Evolutionary conservation across 1,139 yeast genomes (phyloP).

Genomic region (Sugiyamaella grinbergsii): DNA sequence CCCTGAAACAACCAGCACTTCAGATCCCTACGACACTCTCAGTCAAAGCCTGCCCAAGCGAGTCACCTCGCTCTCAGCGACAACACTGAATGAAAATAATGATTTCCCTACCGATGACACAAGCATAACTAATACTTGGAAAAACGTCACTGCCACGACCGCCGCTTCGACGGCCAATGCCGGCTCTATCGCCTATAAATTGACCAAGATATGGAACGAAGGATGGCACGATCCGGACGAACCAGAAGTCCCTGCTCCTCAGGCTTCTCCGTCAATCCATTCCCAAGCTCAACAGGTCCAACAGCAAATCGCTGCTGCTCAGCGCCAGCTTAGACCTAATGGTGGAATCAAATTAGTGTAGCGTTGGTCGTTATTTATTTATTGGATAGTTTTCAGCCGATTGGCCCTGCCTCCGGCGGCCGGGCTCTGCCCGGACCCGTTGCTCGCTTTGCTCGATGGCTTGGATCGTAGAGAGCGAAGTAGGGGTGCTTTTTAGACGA

Average conservation of each 20-base stretch:
- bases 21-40: slow-evolving; percentile 26
- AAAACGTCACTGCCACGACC: slow-evolving; percentile 25
- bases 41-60: slow-evolving; percentile 33
- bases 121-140: slow-evolving; percentile 4
- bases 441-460: not conserved
- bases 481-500: too few relatives aligned
- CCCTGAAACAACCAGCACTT: not conserved
- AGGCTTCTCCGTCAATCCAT: slow-evolving; percentile 24
- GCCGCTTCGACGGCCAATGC: slow-evolving; percentile 28
- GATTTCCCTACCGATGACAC: slow-evolving; percentile 8
- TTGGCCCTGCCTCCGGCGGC: slow-evolving; percentile 3
- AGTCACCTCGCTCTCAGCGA: slow-evolving; percentile 30
- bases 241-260: slow-evolving; percentile 19
- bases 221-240: slow-evolving; percentile 32
- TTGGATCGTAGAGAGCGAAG: not conserved
- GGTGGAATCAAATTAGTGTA: slow-evolving; percentile 34
- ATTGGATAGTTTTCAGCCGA: not conserved
- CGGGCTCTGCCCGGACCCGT: slow-evolving; percentile 3
- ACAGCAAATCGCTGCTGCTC: slow-evolving; percentile 29
- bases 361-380: not conserved
- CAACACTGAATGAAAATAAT: slow-evolving; percentile 24
- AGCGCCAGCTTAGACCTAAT: slow-evolving; percentile 39
- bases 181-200: slow-evolving; percentile 26
- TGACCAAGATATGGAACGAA: slow-evolving; percentile 30
- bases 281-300: slow-evolving; percentile 32